phyloP scores from a whole-genome alignment of 805 yeast species.

The Hanseniaspora valbyensis region DNA sequence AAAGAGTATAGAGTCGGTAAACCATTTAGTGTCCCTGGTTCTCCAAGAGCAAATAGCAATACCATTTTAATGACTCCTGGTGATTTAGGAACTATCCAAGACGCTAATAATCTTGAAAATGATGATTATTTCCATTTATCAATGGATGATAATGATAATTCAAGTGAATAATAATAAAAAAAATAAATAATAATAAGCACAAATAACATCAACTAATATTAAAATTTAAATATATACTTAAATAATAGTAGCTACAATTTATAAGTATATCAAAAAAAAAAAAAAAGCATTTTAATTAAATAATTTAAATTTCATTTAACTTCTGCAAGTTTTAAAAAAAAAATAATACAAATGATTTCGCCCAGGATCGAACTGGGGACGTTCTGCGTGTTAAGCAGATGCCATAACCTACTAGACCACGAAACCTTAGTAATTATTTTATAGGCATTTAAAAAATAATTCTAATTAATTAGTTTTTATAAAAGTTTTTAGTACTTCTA shows the following conservation, averaged over 20 bases:
- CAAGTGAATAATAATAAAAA: neutral
- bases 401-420: constrained; percentile 99
- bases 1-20: constrained; percentile 56
- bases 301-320: neutral
- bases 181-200: neutral
- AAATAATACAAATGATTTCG: constrained; percentile 31
- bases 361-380: constrained; percentile 99
- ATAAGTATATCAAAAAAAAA: neutral
- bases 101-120: constrained; percentile 64
- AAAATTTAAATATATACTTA: neutral
- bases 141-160: constrained; percentile 34
- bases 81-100: constrained; percentile 92
- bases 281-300: neutral
- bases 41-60: constrained; percentile 57
- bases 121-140: constrained; percentile 51
- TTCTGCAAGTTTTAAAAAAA: neutral
- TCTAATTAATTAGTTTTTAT: too few relatives aligned
- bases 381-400: constrained; percentile 99
- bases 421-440: constrained; percentile 49
- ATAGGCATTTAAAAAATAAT: too few relatives aligned
- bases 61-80: constrained; percentile 90
- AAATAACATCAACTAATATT: neutral
- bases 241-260: too few relatives aligned
- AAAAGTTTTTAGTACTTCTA: too few relatives aligned
- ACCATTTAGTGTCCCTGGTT: constrained; percentile 94